Evolutionary conservation across 2,329 filamentous ascomycete genomes (phyloP).

Genomic region (Verticillium albo-atrum): DNA sequence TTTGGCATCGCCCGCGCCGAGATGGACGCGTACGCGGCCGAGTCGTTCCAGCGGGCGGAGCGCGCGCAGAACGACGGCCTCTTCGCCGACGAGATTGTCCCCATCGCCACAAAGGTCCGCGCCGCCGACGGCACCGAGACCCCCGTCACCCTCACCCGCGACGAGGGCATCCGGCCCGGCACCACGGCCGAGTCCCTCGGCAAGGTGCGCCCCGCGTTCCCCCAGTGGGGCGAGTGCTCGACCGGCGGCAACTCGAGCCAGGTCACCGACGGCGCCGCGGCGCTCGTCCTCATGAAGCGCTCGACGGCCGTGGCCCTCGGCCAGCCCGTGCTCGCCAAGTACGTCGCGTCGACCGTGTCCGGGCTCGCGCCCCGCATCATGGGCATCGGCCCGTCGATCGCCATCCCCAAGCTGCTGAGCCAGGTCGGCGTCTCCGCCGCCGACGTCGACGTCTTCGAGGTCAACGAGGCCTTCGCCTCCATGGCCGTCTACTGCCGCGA

Average conservation of each 20-base stretch:
- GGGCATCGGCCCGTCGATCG: constrained; percentile 80
- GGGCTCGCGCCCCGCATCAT: constrained; percentile 92
- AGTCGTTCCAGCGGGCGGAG: constrained; percentile 86
- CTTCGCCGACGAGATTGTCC: constrained; percentile 92
- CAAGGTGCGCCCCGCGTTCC: constrained; percentile 89
- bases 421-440: constrained; percentile 74
- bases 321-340: constrained; percentile 92
- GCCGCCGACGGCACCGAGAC: constrained; percentile 76
- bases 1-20: constrained; percentile 76
- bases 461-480: constrained; percentile 97
- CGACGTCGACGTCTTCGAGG: constrained; percentile 85
- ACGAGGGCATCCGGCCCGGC: constrained; percentile 87
- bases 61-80: constrained; percentile 83
- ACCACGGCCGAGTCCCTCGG: constrained; percentile 77
- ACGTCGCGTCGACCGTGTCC: constrained; percentile 84
- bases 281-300: constrained; percentile 89
- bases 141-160: constrained; percentile 73
- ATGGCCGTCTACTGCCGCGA: constrained; percentile 95
- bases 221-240: constrained; percentile 78
- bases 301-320: constrained; percentile 81
- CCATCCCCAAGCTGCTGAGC: constrained; percentile 76
- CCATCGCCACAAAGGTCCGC: constrained; percentile 78
- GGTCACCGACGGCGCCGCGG: constrained; percentile 89
- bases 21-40: constrained; percentile 82
- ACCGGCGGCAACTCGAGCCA: constrained; percentile 94